These are phyloP conservation scores for Pyronema omphalodes DNA, from an alignment of 495 filamentous ascomycete species.

Conservation along the genomic window DNA sequence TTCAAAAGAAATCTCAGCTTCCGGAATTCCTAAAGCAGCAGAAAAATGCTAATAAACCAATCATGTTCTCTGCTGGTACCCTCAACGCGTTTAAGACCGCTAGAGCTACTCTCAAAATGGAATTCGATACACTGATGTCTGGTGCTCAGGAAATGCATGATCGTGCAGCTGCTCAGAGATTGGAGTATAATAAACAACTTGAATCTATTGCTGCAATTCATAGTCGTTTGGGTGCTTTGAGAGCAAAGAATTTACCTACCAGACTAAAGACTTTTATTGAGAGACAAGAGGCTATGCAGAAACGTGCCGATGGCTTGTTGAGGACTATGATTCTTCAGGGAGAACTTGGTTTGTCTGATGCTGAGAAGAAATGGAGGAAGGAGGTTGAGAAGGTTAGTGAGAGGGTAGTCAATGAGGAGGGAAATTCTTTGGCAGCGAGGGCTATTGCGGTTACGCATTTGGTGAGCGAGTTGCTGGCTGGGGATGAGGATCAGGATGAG, in stretches of 20 bases:
- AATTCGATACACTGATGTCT: constrained; percentile 19
- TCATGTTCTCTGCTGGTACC: constrained; percentile 16
- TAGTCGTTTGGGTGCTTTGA: constrained; percentile 7
- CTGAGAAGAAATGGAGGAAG: constrained; percentile 18
- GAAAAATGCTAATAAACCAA: constrained; percentile 5
- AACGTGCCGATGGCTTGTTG: constrained; percentile 17
- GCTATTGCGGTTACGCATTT: background rate
- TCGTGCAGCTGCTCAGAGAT: constrained; percentile 17
- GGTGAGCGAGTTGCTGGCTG: background rate
- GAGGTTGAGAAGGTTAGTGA: constrained; percentile 17
- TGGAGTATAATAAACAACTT: constrained; percentile 19
- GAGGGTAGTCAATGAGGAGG: constrained; percentile 5
- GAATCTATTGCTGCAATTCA: constrained; percentile 12
- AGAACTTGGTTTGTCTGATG: constrained; percentile 17
- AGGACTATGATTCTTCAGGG: constrained; percentile 12
- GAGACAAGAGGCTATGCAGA: constrained; percentile 18
- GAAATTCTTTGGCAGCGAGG: background rate
- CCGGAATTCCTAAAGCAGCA: background rate
- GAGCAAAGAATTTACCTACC: constrained; percentile 7
- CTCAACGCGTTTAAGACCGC: constrained; percentile 12
- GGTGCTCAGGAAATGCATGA: constrained; percentile 22
- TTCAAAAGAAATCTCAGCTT: constrained; percentile 8
- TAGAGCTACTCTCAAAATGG: constrained; percentile 13
- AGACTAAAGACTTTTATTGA: constrained; percentile 13
- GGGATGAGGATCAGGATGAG: background rate